phyloP scores from a whole-genome alignment of 371 early-diverging fungal genomes.

The Dichotomocladium elegans region DNA sequence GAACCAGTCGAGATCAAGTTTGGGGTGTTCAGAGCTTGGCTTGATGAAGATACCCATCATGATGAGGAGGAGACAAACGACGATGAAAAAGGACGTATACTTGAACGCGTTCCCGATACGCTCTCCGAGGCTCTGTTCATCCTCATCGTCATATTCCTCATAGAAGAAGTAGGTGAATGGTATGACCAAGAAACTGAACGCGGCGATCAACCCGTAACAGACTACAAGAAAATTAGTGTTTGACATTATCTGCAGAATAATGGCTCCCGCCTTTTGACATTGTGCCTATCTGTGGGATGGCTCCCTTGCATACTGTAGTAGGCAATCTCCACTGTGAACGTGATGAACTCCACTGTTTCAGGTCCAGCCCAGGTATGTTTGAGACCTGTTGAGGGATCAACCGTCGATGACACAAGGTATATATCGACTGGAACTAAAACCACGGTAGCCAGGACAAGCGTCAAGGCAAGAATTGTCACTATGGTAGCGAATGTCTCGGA shows the following conservation, averaged over 20 bases:
- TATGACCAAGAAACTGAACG: conserved; percentile 52
- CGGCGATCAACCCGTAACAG: conserved; percentile 46
- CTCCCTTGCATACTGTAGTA: conserved; percentile 49
- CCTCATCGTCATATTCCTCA: conserved; percentile 56
- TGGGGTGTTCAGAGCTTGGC: conserved; percentile 25
- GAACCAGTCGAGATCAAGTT: conserved; percentile 55
- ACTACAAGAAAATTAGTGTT: conserved; percentile 21
- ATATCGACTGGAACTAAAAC: conserved; percentile 66
- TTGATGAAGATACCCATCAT: conserved; percentile 42
- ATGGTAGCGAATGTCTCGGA: conserved; percentile 53
- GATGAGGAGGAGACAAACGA: conserved; percentile 35
- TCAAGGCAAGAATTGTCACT: conserved; percentile 48
- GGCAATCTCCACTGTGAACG: conserved; percentile 33
- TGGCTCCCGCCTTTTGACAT: too few relatives aligned
- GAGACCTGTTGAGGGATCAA: conserved; percentile 52
- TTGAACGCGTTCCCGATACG: conserved; percentile 41
- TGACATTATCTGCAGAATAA: neutral
- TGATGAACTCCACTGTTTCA: conserved; percentile 44
- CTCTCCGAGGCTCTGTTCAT: conserved; percentile 24
- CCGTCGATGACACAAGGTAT: conserved; percentile 62
- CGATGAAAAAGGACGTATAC: conserved; percentile 51
- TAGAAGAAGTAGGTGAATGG: conserved; percentile 68
- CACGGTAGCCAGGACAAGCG: conserved; percentile 50
- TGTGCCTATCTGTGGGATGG: neutral
- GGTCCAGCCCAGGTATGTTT: conserved; percentile 65